Base-by-base conservation (phyloP, 129 eudicot genomes). In the Arctium minus region DNA sequence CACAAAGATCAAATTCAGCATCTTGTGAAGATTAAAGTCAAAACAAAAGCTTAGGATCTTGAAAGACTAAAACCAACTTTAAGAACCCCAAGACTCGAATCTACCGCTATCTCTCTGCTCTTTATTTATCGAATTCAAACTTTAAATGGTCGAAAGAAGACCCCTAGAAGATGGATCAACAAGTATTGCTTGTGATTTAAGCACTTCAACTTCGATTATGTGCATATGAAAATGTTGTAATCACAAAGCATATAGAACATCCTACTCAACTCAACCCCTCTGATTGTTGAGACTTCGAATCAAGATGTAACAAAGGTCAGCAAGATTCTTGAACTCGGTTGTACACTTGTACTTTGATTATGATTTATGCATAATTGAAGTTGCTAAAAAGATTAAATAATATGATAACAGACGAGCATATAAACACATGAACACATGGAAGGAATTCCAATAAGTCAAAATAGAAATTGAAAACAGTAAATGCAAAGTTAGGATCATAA, bases 1-100 rank as follows among this genome's bases (percentile, higher is more conserved):
- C 83, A 89, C 48, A 86, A 86, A 53, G 67, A 64, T 80, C 39
- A 5, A 50, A 22, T 73, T 73, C 31, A 73, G 36, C 36, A 40
- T 73, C 77, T 73, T 73, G 77, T 72, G 29, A 36, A 5, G 75
- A 38, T 71, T 10, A 7, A 71, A 12, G 1, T 15, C 44, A 72
- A 35, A 72, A 72, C 46, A 12, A 72, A 33, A 33, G 3, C 36
- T 33, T 33, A 2, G 36, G 36, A 40, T 73, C 77, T 73, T 73
- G 77, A 15, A 46, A 46, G 56, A 46, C 10, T 46, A 46, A 46
- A 10, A 44, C 53, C 53, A 44, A 44, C 15, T 44, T 44, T 44
- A 44, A 44, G 17, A 46, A 46, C 17, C 12, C 15, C 56, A n/a
- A 60, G 29, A 56, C 65, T 56, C 65, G 27, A 56, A 56, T 56